A percentile compares a stretch with the other conserved stretches of the same genome.
These are phyloP conservation scores for Eustoma russellianum DNA, from an alignment of 257 asterid genomes.

Conservation along the genomic window DNA sequence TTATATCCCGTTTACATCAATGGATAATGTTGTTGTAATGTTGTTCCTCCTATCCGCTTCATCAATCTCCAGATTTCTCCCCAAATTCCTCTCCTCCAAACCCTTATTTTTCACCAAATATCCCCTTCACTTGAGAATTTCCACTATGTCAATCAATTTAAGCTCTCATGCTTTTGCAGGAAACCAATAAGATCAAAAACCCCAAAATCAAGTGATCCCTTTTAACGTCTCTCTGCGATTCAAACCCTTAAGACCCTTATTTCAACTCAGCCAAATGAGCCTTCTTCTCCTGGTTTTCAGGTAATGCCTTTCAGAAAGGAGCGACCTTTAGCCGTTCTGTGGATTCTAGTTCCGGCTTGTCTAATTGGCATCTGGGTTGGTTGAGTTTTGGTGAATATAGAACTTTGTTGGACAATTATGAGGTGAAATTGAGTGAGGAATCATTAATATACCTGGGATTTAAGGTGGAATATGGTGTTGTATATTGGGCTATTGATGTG, in stretches of 20 bases:
- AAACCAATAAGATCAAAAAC: slow-evolving; percentile 53
- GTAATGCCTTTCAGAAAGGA: slow-evolving; percentile 84
- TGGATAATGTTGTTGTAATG: too few relatives aligned
- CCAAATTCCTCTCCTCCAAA: slow-evolving; percentile 4
- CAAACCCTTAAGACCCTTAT: slow-evolving; percentile 56
- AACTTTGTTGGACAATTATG: slow-evolving; percentile 48
- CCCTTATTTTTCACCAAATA: neutral
- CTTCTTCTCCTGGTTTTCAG: slow-evolving; percentile 54
- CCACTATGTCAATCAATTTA: slow-evolving; percentile 33
- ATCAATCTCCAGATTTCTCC: slow-evolving; percentile 11
- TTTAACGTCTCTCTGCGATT: slow-evolving; percentile 65
- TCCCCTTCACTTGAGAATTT: neutral
- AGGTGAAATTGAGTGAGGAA: slow-evolving; percentile 53
- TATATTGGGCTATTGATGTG: slow-evolving; percentile 89
- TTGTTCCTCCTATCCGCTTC: slow-evolving; percentile 12
- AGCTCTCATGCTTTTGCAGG: slow-evolving; percentile 68
- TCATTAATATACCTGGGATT: slow-evolving; percentile 72
- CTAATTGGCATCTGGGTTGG: slow-evolving; percentile 77
- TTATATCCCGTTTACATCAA: too few relatives aligned
- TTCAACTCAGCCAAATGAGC: slow-evolving; percentile 25
- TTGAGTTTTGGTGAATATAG: slow-evolving; percentile 58
- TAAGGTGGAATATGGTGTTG: slow-evolving; percentile 47
- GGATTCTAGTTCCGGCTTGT: slow-evolving; percentile 24
- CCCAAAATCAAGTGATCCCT: slow-evolving; percentile 56
- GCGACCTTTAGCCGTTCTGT: slow-evolving; percentile 65